phyloP scores from a whole-genome alignment of 2,329 filamentous ascomycete genomes.

The Pseudopithomyces chartarum region DNA sequence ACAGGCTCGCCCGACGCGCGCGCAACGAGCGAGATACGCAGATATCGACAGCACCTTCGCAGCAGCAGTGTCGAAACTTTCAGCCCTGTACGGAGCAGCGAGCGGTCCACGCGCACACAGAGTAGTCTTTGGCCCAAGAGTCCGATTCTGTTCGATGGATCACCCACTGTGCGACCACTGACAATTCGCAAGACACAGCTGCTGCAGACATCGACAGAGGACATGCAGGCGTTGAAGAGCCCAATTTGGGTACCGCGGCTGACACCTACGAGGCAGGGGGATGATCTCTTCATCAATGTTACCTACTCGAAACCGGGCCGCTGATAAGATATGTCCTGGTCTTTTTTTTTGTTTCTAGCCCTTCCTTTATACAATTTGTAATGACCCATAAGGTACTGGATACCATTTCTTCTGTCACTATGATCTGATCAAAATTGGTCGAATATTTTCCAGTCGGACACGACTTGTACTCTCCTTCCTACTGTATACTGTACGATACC shows the following conservation, averaged over 20 bases:
- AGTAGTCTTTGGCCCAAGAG: slow-evolving; percentile 34
- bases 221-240: slow-evolving; percentile 35
- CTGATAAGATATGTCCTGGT: slow-evolving; percentile 7
- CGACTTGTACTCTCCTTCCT: not conserved
- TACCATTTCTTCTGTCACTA: not conserved
- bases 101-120: slow-evolving; percentile 27
- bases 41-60: slow-evolving; percentile 24
- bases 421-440: not conserved
- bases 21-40: slow-evolving; percentile 8
- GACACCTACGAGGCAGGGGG: slow-evolving; percentile 69
- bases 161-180: slow-evolving; percentile 28
- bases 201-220: slow-evolving; percentile 14
- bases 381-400: not conserved
- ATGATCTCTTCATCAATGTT: slow-evolving; percentile 64
- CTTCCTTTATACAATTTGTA: slow-evolving; percentile 7
- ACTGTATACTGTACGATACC: slow-evolving; percentile 7
- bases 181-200: slow-evolving; percentile 24
- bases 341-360: not conserved
- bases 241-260: slow-evolving; percentile 68
- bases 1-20: slow-evolving; percentile 25
- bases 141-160: slow-evolving; percentile 34
- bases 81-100: slow-evolving; percentile 23
- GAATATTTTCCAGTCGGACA: not conserved
- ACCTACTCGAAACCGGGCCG: slow-evolving; percentile 23
- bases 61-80: slow-evolving; percentile 31